These are phyloP conservation scores for Trichoderma brevicompactum DNA, from an alignment of 2,329 filamentous ascomycete genomes.

Conservation along the genomic window DNA sequence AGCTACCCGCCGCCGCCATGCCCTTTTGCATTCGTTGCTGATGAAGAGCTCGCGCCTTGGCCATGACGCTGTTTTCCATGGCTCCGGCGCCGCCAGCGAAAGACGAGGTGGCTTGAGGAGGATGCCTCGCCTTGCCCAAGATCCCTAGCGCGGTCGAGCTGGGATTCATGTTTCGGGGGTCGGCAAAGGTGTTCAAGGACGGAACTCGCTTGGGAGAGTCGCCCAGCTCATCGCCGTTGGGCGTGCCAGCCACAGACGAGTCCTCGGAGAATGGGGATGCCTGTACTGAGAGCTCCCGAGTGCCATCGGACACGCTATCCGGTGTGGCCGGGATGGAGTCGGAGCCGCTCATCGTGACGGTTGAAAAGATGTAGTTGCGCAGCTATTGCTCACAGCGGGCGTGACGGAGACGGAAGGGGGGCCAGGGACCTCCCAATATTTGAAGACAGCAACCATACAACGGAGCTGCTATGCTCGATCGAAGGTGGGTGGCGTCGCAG, in stretches of 20 bases:
- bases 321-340: conserved; percentile 52
- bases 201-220: conserved; percentile 56
- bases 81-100: conserved; percentile 40
- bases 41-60: conserved; percentile 54
- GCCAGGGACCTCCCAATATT: conserved; percentile 13
- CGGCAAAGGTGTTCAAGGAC: conserved; percentile 63
- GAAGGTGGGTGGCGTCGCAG: conserved; percentile 11
- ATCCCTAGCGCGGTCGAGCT: conserved; percentile 85
- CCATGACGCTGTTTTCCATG: conserved; percentile 50
- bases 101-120: conserved; percentile 47
- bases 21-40: conserved; percentile 52
- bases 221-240: conserved; percentile 48
- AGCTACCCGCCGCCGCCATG: conserved; percentile 41
- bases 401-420: background rate
- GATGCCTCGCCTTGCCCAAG: conserved; percentile 67
- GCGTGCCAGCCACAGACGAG: conserved; percentile 55
- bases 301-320: conserved; percentile 48
- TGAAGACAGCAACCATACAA: conserved; percentile 6
- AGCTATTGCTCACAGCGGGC: conserved; percentile 2
- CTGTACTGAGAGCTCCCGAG: conserved; percentile 43
- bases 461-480: conserved; percentile 15
- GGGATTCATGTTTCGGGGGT: conserved; percentile 69
- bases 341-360: conserved; percentile 37
- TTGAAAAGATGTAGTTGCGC: background rate
- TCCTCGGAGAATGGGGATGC: conserved; percentile 51